Conservation (phyloP, 179 eudicot genomes). For the Vitellaria paradoxa region DNA sequence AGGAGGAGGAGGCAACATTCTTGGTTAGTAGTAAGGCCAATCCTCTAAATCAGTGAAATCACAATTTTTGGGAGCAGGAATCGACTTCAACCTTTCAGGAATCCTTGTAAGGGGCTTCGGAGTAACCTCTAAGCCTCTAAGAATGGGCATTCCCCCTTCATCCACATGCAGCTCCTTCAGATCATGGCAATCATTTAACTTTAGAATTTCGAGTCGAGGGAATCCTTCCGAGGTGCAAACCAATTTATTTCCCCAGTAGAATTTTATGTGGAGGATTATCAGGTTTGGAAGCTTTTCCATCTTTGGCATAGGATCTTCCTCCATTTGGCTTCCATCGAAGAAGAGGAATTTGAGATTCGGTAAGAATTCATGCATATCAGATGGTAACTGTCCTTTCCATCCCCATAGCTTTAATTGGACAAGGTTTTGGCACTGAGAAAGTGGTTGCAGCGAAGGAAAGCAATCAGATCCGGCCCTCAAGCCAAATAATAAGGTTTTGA, state of each 20-base stretch:
- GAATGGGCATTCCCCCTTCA: no score
- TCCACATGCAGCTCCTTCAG: no score
- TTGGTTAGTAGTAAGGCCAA: no score
- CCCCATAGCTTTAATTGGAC: not conserved
- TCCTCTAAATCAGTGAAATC: no score
- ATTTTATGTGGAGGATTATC: not conserved
- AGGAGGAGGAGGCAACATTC: no score
- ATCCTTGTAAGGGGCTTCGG: no score
- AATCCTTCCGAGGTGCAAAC: not conserved
- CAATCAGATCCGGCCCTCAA: not conserved
- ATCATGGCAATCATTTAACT: not conserved
- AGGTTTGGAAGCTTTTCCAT: slow-evolving; percentile 1
- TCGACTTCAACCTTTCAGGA: no score
- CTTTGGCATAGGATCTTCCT: not conserved
- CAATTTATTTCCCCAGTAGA: not conserved
- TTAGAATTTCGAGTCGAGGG: not conserved
- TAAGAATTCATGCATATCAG: not conserved
- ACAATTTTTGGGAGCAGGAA: no score
- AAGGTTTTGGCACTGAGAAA: slow-evolving; percentile 1
- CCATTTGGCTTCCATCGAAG: not conserved
- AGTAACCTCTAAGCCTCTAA: no score
- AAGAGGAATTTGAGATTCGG: not conserved
- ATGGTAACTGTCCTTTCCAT: not conserved
- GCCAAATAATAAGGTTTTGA: no score
- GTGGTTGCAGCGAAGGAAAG: not conserved